Evolutionary conservation across 257 asterid species (phyloP).

Genomic region (Petunia axillaris): DNA sequence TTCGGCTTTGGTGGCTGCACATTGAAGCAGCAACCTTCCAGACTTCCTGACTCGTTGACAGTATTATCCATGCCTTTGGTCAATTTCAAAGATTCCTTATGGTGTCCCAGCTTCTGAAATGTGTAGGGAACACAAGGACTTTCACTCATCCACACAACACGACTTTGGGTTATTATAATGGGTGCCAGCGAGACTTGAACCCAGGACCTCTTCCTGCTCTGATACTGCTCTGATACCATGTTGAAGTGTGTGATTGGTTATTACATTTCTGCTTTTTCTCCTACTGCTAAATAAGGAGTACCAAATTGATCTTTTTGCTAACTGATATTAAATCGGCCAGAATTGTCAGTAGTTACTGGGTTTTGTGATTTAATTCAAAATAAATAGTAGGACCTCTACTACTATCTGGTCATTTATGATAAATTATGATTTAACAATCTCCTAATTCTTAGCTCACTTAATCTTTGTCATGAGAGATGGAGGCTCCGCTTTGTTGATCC

Average conservation of each 20-base stretch:
- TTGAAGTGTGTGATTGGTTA: background rate
- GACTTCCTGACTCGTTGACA: background rate
- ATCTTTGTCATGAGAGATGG: too few species aligned
- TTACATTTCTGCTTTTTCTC: background rate
- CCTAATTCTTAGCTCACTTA: too few species aligned
- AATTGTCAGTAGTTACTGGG: background rate
- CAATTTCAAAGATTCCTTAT: background rate
- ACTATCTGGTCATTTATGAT: too few species aligned
- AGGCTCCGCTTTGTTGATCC: too few species aligned
- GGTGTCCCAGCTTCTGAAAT: background rate
- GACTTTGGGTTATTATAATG: background rate
- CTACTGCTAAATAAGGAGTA: background rate
- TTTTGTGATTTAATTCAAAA: too few species aligned
- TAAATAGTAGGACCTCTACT: too few species aligned
- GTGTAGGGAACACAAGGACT: background rate
- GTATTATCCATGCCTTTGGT: background rate
- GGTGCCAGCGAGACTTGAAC: too few species aligned
- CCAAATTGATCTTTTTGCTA: conserved; percentile 1
- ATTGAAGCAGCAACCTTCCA: background rate
- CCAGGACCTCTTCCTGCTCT: too few species aligned
- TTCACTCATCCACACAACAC: background rate
- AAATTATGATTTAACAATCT: too few species aligned
- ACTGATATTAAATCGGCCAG: background rate
- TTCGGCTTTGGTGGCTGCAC: background rate
- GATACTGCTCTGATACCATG: too few species aligned